phyloP scores from a whole-genome alignment of 306 rosid species.

The Sesbania bispinosa region DNA sequence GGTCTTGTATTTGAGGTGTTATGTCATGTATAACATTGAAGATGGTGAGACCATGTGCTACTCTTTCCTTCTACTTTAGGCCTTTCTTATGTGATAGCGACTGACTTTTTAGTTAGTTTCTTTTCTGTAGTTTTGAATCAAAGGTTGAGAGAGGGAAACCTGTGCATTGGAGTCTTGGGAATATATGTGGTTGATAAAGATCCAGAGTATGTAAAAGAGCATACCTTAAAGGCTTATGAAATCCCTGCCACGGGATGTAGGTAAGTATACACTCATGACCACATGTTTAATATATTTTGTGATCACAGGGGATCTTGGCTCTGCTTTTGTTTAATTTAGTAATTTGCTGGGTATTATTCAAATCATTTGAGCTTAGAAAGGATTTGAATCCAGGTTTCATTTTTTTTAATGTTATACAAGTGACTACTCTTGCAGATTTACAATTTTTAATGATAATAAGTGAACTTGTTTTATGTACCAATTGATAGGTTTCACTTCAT shows the following conservation, averaged over 20 bases:
- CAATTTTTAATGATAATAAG: background rate
- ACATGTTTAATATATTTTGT: too few relatives aligned
- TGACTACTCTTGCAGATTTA: background rate
- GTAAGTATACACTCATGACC: too few relatives aligned
- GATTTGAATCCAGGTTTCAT: slow-evolving; percentile 1
- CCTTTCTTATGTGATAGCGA: background rate
- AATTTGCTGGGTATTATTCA: too few relatives aligned
- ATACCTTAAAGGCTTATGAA: background rate
- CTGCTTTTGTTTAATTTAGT: background rate
- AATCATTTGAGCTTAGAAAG: background rate
- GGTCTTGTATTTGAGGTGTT: too few relatives aligned
- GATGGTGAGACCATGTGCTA: background rate
- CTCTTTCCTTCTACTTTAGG: slow-evolving; percentile 4
- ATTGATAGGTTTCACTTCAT: too few relatives aligned
- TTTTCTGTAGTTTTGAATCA: background rate
- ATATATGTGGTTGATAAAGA: background rate
- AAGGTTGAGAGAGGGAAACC: background rate
- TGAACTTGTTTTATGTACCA: too few relatives aligned
- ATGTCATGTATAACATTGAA: too few relatives aligned
- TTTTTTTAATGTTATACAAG: background rate
- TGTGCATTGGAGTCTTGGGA: background rate
- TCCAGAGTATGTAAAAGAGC: background rate
- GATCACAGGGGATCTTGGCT: too few relatives aligned
- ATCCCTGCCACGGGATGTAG: background rate
- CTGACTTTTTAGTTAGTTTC: background rate